Percentiles rank a stretch among this genome's conserved stretches.
phyloP scores from a whole-genome alignment of 129 eudicot species.

The Tanacetum coccineum region DNA sequence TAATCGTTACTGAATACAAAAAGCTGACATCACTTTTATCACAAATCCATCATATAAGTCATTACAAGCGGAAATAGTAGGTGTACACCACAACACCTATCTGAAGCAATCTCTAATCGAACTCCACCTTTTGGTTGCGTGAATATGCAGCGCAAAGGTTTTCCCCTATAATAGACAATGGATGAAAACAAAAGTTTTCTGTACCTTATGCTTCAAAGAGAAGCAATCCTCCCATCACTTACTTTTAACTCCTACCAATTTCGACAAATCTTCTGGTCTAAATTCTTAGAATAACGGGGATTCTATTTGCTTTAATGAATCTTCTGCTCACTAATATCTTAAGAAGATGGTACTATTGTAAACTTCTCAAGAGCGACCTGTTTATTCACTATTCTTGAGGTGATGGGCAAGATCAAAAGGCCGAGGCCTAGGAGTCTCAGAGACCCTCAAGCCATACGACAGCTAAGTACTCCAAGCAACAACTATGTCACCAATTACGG shows the following conservation, averaged over 20 bases:
- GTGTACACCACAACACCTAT: not conserved
- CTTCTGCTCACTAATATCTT: conserved; percentile 6
- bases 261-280: conserved; percentile 15
- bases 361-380: conserved; percentile 3
- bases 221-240: conserved; percentile 13
- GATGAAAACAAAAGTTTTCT: not conserved
- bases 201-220: conserved; percentile 23
- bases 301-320: conserved; percentile 11
- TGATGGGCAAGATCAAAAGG: conserved; percentile 27
- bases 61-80: not conserved
- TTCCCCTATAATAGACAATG: not conserved
- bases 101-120: not conserved
- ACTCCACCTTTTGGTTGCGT: not conserved
- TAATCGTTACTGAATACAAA: not conserved
- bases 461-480: conserved; percentile 69
- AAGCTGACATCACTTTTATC: no score
- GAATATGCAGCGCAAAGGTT: no score
- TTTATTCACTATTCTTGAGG: conserved; percentile 17
- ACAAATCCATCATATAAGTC: no score
- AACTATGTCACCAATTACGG: conserved; percentile 66
- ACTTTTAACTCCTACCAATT: conserved; percentile 2
- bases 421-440: conserved; percentile 29
- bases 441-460: conserved; percentile 51
- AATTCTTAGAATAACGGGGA: not conserved
- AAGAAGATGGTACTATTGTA: conserved; percentile 1